phyloP scores from a whole-genome alignment of 1,284 basidiomycete genomes.

The Leccinum subrobustum region DNA sequence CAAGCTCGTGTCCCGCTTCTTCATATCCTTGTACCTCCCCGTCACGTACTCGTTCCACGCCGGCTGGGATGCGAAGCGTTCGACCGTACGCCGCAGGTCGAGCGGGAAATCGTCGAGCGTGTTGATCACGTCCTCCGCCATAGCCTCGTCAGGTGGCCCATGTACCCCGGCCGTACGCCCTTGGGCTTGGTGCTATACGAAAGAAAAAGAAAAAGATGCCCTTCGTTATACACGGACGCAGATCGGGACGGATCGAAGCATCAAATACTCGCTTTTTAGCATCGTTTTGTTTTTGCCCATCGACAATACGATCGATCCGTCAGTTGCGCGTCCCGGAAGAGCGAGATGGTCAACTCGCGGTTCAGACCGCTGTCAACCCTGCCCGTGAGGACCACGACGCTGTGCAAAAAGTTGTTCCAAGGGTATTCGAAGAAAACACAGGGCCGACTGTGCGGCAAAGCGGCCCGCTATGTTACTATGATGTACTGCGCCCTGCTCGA shows the following conservation, averaged over 20 bases:
- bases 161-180: constrained; percentile 85
- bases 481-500: background rate
- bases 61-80: constrained; percentile 67
- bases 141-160: constrained; percentile 92
- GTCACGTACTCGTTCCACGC: constrained; percentile 79
- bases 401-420: constrained; percentile 85
- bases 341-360: constrained; percentile 58
- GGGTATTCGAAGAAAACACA: constrained; percentile 87
- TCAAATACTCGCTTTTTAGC: constrained; percentile 53
- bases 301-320: constrained; percentile 74
- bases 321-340: constrained; percentile 81
- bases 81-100: constrained; percentile 68
- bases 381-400: constrained; percentile 77
- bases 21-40: constrained; percentile 80
- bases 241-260: constrained; percentile 1
- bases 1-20: constrained; percentile 73
- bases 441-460: too few species aligned
- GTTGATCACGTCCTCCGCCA: constrained; percentile 86
- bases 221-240: constrained; percentile 11
- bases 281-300: constrained; percentile 81
- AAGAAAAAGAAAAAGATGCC: background rate
- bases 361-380: constrained; percentile 48
- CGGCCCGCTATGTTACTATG: too few species aligned
- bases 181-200: constrained; percentile 57
- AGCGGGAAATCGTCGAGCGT: constrained; percentile 84